Evolutionary conservation across 768 basidiomycete genomes (phyloP).

Genomic region (Porpolomopsis calyptriformis): DNA sequence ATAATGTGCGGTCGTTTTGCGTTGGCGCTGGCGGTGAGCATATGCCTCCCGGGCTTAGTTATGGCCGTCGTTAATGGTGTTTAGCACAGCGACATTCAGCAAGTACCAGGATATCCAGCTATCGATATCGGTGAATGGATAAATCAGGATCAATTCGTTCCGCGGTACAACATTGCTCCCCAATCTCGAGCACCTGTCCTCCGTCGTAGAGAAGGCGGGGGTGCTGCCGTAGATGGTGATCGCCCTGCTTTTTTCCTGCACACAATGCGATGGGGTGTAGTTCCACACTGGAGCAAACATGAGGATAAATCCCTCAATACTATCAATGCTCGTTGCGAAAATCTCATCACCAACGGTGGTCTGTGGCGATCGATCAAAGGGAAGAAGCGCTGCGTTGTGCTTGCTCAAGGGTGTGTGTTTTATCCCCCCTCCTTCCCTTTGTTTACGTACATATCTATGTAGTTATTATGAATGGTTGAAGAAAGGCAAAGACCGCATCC

Average conservation of each 20-base stretch:
- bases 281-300: slow-evolving; percentile 72
- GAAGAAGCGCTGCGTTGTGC: slow-evolving; percentile 74
- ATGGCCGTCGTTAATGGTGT: slow-evolving; percentile 4
- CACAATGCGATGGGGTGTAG: slow-evolving; percentile 86
- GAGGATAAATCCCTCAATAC: slow-evolving; percentile 69
- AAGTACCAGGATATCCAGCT: slow-evolving; percentile 30
- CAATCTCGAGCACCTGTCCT: slow-evolving; percentile 71
- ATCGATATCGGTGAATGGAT: slow-evolving; percentile 49
- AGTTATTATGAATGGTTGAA: slow-evolving; percentile 96
- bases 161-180: slow-evolving; percentile 78
- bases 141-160: slow-evolving; percentile 45
- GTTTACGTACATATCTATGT: slow-evolving; percentile 3
- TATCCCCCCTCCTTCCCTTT: not conserved
- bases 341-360: slow-evolving; percentile 59
- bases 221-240: slow-evolving; percentile 8
- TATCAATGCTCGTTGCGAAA: slow-evolving; percentile 85
- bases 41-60: not conserved
- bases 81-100: slow-evolving; percentile 35
- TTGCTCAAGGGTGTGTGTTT: slow-evolving; percentile 42
- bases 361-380: slow-evolving; percentile 84
- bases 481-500: slow-evolving; percentile 67
- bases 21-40: slow-evolving; percentile 36
- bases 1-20: slow-evolving; percentile 60
- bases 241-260: slow-evolving; percentile 38
- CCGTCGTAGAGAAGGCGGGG: slow-evolving; percentile 32